Evolutionary conservation across 2,329 filamentous ascomycete genomes (phyloP).

Genomic region (Calonectria henricotiae): DNA sequence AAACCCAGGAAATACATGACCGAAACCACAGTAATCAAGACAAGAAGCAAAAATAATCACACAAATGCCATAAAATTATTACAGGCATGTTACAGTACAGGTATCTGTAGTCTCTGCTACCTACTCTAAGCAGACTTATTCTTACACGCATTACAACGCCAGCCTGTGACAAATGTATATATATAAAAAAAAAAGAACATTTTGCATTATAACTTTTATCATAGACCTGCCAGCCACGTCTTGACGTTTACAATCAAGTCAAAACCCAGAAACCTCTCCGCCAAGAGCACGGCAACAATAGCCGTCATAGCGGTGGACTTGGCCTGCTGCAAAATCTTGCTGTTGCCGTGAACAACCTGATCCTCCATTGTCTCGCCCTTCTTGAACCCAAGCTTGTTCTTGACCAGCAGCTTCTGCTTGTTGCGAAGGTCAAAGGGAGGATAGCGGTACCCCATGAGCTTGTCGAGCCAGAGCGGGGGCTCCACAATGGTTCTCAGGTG

Average conservation of each 20-base stretch:
- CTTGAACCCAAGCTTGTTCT: background rate
- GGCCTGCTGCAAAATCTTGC: background rate
- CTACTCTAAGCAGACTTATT: background rate
- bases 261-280: slow-evolving; percentile 9
- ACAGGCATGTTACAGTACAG: too few relatives aligned
- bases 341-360: background rate
- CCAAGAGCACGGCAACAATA: background rate
- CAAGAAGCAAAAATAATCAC: too few relatives aligned
- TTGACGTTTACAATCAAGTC: background rate
- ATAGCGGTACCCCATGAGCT: background rate
- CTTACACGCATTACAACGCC: background rate
- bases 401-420: slow-evolving; percentile 13
- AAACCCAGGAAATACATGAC: too few relatives aligned
- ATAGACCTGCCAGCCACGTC: background rate
- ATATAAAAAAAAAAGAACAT: background rate
- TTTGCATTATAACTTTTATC: background rate
- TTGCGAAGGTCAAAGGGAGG: slow-evolving; percentile 10
- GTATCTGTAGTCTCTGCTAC: too few relatives aligned
- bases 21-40: too few relatives aligned
- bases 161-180: background rate
- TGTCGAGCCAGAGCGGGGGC: slow-evolving; percentile 52
- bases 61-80: too few relatives aligned
- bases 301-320: background rate
- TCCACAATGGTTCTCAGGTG: slow-evolving; percentile 53
- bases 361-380: slow-evolving; percentile 10